A percentile compares a stretch with the other conserved stretches of the same genome.
These are phyloP conservation scores for Juncus effusus DNA, from an alignment of 176 grass and related monocot genomes.

Conservation along the genomic window DNA sequence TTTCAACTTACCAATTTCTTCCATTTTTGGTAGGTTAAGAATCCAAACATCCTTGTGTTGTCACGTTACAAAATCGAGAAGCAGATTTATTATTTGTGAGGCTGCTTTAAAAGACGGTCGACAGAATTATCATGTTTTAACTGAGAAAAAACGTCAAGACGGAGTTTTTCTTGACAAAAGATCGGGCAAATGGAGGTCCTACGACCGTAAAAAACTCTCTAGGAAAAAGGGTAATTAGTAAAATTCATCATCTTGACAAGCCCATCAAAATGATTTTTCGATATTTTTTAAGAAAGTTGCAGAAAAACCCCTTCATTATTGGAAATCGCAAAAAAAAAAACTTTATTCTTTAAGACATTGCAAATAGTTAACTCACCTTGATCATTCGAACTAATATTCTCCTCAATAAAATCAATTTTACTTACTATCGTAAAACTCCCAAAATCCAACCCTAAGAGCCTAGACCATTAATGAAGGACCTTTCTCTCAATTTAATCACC, in stretches of 20 bases:
- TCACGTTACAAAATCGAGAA: constrained; percentile 28
- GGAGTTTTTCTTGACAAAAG: constrained; percentile 74
- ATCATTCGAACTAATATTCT: neutral
- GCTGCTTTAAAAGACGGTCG: constrained; percentile 27
- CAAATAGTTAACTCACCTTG: too few relatives aligned
- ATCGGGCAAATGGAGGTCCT: constrained; percentile 39
- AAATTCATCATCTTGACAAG: neutral
- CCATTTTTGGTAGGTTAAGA: constrained; percentile 40
- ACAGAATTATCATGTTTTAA: constrained; percentile 9
- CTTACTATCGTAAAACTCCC: too few relatives aligned
- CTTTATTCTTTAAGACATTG: too few relatives aligned
- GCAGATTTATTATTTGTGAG: constrained; percentile 27
- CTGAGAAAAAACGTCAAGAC: constrained; percentile 36
- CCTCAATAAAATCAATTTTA: neutral
- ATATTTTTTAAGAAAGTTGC: too few relatives aligned
- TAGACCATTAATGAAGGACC: neutral
- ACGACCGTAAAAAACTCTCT: constrained; percentile 63
- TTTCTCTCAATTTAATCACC: neutral
- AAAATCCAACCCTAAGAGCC: constrained; percentile 6
- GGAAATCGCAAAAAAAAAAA: too few relatives aligned
- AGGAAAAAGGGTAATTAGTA: constrained; percentile 60
- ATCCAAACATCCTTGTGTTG: constrained; percentile 32
- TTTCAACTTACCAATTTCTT: neutral
- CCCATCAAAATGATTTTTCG: too few relatives aligned
- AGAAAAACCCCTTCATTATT: too few relatives aligned